A percentile compares a stretch with the other conserved stretches of the same genome.
These are phyloP conservation scores for Pichia sp. DNA, from an alignment of 1,139 yeast genomes.

Conservation along the genomic window DNA sequence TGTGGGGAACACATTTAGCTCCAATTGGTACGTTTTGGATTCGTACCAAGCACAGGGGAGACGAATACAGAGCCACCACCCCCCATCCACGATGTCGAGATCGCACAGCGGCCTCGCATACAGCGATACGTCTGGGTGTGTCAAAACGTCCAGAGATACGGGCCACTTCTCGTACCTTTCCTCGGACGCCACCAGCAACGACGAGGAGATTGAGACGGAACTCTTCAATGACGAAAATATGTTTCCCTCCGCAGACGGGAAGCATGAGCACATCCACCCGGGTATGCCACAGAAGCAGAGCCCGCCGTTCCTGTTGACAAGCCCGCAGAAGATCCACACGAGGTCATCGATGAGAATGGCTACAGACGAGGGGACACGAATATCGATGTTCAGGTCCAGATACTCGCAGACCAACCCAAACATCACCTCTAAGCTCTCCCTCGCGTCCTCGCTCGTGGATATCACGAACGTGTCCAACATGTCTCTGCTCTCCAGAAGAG, in stretches of 20 bases:
- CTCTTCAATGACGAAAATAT: constrained; percentile 12
- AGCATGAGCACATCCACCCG: too few species aligned
- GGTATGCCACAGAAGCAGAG: neutral
- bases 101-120: neutral
- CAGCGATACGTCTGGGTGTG: neutral
- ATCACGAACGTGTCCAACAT: constrained; percentile 8
- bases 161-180: neutral
- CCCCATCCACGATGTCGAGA: neutral
- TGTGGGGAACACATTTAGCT: too few species aligned
- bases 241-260: neutral
- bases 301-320: neutral
- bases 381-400: constrained; percentile 1
- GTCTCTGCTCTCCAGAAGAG: neutral
- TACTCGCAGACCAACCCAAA: neutral
- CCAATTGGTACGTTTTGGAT: neutral
- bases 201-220: constrained; percentile 8
- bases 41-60: neutral
- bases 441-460: constrained; percentile 8
- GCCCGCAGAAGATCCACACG: constrained; percentile 3
- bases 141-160: neutral
- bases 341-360: constrained; percentile 6
- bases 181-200: constrained; percentile 8
- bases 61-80: too few species aligned
- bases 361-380: neutral
- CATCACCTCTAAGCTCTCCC: constrained; percentile 5